Base-by-base conservation (phyloP, 2,329 filamentous ascomycete genomes). In the Decorospora gaudefroyi region DNA sequence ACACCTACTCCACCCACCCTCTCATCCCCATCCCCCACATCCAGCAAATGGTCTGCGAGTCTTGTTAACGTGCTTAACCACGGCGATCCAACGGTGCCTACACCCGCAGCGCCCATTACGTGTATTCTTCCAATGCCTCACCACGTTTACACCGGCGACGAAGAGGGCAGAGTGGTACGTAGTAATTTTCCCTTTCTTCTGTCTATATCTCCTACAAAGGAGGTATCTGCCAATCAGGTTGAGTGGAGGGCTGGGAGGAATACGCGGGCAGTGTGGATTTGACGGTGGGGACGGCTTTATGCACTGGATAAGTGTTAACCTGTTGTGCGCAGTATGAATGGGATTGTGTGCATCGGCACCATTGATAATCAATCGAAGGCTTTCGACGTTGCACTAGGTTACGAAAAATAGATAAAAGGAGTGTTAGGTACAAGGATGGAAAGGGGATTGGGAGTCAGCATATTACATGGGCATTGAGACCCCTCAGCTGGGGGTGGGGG, bases 91-190 rank as follows among this genome's bases (percentile, higher is more conserved):
- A 58, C 69, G 23, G 79, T 78, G 51, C 76, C 75, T 45, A 65
- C 59, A 16, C 26, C 22, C 13, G 42, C 28, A 27, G 85, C 86
- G 2, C 85, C 86, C 0, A 91, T 97, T 49, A 95, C 88, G 25
- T 95, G 88, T 65, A 87, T 99, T 38, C 78, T 88, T 43, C 87
- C 92, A 2, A 87, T 91, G 79, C 83, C 88, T 39, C 85, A 86
- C 51, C 80, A 86, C 50, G 84, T 97, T 7, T 97, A 96, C 71
- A 96, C 91, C 0, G 93, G 92, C 3, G 93, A 97, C 73, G 93
- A 97, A 53, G 87, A 90, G 53, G 93, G 93, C 19, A 80, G 85
- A 76, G 92, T 99, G 45, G 66, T 69, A 62, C 46, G 66, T 66
- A 43, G 18, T 34, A 41, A 13, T 25, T 45, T 33, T n/a, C 38